Evolutionary conservation across 1,139 yeast species (phyloP).

Genomic region (Yamadazyma diddensiae): DNA sequence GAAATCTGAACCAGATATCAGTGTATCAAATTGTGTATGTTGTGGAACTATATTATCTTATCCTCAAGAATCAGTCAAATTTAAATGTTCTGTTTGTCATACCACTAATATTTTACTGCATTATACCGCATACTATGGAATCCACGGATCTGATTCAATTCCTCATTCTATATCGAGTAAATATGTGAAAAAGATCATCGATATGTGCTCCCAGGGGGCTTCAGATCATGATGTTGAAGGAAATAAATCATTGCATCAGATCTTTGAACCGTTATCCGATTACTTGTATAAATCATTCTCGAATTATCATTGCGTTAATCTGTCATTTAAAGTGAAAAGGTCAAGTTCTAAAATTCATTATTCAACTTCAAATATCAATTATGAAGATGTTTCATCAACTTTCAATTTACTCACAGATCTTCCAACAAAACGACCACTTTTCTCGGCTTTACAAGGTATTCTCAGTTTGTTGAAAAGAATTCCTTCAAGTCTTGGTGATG

Average conservation of each 20-base stretch:
- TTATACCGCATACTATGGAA: constrained; percentile 5
- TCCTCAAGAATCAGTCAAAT: constrained; percentile 44
- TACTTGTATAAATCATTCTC: constrained; percentile 43
- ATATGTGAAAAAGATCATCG: constrained; percentile 27
- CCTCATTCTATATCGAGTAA: constrained; percentile 25
- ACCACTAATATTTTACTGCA: constrained; percentile 40
- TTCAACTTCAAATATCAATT: constrained; percentile 46
- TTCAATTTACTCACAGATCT: constrained; percentile 43
- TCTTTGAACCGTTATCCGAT: constrained; percentile 49
- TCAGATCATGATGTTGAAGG: too few species aligned
- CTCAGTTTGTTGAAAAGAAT: constrained; percentile 45
- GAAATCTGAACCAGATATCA: constrained; percentile 8
- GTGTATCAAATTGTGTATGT: constrained; percentile 42
- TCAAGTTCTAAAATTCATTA: constrained; percentile 25
- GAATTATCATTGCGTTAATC: constrained; percentile 39
- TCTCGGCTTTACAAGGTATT: constrained; percentile 48
- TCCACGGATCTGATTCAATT: not conserved
- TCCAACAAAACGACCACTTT: constrained; percentile 61
- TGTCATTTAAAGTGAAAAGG: constrained; percentile 42
- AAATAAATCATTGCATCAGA: constrained; percentile 26
- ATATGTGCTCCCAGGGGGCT: constrained; percentile 24
- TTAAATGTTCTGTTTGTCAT: constrained; percentile 56
- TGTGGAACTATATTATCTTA: constrained; percentile 60
- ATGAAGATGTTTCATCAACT: constrained; percentile 37
- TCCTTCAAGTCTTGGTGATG: constrained; percentile 31